Evolutionary conservation across 2,329 filamentous ascomycete genomes (phyloP), one percentile per base, ranked within the genome.

Genomic region (Nothophaeocryptopus gaeumannii): DNA sequence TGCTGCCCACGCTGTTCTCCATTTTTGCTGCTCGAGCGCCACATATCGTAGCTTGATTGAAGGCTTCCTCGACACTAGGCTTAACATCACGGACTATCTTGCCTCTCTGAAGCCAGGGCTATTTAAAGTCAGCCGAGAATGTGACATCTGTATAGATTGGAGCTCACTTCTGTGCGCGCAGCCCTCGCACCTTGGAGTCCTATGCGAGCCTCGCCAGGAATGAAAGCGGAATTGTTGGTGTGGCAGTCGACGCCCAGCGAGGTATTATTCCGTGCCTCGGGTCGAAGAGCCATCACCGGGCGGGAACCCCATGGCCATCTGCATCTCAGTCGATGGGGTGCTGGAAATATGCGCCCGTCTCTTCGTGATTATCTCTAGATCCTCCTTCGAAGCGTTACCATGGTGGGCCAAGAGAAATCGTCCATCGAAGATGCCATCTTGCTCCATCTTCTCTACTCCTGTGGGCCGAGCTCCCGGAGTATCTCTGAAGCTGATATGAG

Each of bases 251-350:
- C 53, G 2, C 69, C 70, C 10, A 70, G 58, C 26, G 60, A 67
- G 15, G 20, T 26, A 7, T 26, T 26, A 26, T 7, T 26, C 7
- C 7, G 20, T 7, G 20, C 20, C 7, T 26, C 20, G 7, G 20
- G 20, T 65, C 65, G 35, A 34, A 50, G 73, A 66, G 32, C 69
- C 69, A 45, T 44, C 2, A 74, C 65, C 0, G 71, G 68, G 3
- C 60, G 43, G 0, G n/a, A n/a, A n/a, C n/a, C 69, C 67, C 53
- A 68, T 64, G 0, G 67, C 70, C 74, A 78, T 78, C 53, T 79
- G 75, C 8, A 77, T 58, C 56, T 80, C 77, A 0, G 75, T 75
- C n/a, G 72, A 72, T 0, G 77, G 76, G 0, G 77, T 79, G 12
- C 64, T 67, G 2, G 72, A 74, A 12, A 78, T 60, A 38, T 66